Conservation (phyloP, 78 protist genomes). For the Trichosphaerium sp. region DNA sequence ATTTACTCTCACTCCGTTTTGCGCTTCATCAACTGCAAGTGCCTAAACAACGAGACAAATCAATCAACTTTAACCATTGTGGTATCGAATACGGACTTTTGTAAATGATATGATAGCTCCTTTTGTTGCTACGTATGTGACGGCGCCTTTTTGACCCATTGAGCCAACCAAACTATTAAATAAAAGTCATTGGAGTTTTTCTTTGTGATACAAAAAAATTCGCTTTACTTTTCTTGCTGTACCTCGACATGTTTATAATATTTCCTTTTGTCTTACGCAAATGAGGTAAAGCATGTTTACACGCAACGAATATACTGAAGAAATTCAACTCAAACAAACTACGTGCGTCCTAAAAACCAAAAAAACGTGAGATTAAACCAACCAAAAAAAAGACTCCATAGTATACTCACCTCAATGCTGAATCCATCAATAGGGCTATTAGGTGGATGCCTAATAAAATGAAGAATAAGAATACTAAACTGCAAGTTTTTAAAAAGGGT, state of each 20-base stretch:
- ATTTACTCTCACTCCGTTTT: not conserved
- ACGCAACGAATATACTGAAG: not conserved
- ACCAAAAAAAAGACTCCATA: too few species aligned
- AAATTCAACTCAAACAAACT: not conserved
- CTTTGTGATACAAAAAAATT: too few species aligned
- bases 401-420: too few species aligned
- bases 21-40: not conserved
- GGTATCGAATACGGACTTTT: too few species aligned
- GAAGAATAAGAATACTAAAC: too few species aligned
- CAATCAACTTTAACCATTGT: too few species aligned
- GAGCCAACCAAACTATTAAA: not conserved
- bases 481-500: too few species aligned
- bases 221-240: too few species aligned
- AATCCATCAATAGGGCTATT: not conserved
- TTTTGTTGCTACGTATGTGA: not conserved
- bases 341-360: not conserved
- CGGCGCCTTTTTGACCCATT: not conserved
- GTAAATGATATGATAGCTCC: slow-evolving; percentile 1
- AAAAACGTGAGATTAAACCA: too few species aligned
- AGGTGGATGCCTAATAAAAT: slow-evolving; percentile 28
- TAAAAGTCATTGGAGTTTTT: too few species aligned
- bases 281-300: slow-evolving; percentile 1
- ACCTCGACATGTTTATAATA: slow-evolving; percentile 17
- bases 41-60: too few species aligned
- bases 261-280: slow-evolving; percentile 8